phyloP scores from a whole-genome alignment of 345 rosid species.

The Aquilaria sinensis region DNA sequence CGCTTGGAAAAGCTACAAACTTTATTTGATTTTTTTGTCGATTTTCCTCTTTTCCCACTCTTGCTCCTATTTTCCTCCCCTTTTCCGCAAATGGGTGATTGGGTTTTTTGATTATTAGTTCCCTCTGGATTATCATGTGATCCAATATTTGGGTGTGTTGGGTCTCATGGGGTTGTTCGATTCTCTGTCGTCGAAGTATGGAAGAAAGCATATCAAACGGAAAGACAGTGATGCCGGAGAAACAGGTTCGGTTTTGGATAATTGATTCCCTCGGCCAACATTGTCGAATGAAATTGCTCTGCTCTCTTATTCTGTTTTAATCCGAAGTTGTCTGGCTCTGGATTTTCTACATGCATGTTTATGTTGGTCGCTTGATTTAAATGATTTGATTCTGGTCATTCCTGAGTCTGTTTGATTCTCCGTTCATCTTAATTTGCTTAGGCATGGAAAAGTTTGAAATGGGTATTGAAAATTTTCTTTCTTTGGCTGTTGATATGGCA shows the following conservation, averaged over 20 bases:
- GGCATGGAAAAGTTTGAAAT: no score
- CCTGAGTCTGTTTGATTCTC: neutral
- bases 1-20: neutral
- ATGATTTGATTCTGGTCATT: neutral
- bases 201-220: slow-evolving; percentile 63
- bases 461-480: no score
- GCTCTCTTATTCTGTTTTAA: neutral
- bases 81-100: neutral
- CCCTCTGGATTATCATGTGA: slow-evolving; percentile 11
- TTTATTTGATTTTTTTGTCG: no score
- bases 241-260: slow-evolving; percentile 41
- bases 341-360: neutral
- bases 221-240: slow-evolving; percentile 97
- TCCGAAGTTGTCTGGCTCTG: slow-evolving; percentile 4
- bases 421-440: no score
- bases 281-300: neutral
- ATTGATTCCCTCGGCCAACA: neutral
- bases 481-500: no score
- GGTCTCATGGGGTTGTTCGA: slow-evolving; percentile 40
- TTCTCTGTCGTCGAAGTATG: slow-evolving; percentile 35
- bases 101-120: neutral
- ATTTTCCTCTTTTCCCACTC: neutral
- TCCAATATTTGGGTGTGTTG: slow-evolving; percentile 1
- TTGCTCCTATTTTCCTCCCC: neutral
- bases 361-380: neutral